A percentile compares a stretch with the other conserved stretches of the same genome.
phyloP scores from a whole-genome alignment of 78 protist genomes.

The Emiliania huxleyi region DNA sequence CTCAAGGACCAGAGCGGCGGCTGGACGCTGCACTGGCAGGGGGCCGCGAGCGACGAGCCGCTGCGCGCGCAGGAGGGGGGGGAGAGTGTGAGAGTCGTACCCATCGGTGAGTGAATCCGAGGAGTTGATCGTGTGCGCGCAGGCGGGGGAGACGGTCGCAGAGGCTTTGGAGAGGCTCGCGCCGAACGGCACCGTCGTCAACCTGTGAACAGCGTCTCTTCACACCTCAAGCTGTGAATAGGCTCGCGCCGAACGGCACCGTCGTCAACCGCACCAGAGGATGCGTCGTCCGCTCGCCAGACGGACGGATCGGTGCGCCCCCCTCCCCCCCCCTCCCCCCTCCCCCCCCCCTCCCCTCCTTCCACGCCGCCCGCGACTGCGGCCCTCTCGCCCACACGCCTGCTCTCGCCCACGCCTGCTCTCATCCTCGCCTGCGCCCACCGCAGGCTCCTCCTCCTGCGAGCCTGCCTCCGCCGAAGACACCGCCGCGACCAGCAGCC shows the following conservation, averaged over 20 bases:
- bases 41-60: constrained; percentile 43
- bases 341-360: background rate
- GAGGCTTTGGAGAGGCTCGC: background rate
- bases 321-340: background rate
- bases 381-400: no score
- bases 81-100: no score
- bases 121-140: no score
- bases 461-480: background rate
- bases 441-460: background rate
- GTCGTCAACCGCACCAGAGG: background rate
- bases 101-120: no score
- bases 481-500: background rate
- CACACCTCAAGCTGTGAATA: background rate
- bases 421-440: background rate
- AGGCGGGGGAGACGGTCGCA: background rate
- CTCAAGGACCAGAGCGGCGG: constrained; percentile 50
- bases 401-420: background rate
- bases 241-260: background rate
- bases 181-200: background rate
- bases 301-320: background rate
- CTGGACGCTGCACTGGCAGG: constrained; percentile 62
- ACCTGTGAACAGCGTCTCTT: no score
- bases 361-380: background rate
- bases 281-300: background rate
- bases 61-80: background rate